Base-by-base conservation (phyloP, 371 early-diverging fungal species). In the Mucor lusitanicus region DNA sequence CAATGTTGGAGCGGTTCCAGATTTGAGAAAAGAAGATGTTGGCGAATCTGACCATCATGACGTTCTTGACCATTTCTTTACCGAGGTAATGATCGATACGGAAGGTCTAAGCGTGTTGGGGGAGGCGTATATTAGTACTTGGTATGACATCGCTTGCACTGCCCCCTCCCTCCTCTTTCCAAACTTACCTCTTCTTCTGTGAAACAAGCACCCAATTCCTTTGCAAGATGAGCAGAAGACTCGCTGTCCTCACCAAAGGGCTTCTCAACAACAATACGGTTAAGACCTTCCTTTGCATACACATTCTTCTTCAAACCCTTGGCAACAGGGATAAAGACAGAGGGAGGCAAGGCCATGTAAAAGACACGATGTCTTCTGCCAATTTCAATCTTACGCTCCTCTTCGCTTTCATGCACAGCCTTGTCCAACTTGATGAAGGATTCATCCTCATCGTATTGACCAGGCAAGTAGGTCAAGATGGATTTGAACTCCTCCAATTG, bases 71-170 rank as follows among this genome's bases (percentile, higher is more conserved):
- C 98, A 98, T 98, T 71, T 98, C 99, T 76, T 98, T 98, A 71
- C 99, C 99, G 59, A 98, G 91, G 70, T 98, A 98, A 76, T 98
- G 99, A 78, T 98, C 98, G 67, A 98, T 99, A 71, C 99, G 94
- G 84, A 94, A 98, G 53, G 95, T 92, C 92, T 94, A 75, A 39
- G 8, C 8, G 1, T 8, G 37, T 12, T 35, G 12, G 9, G 12
- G 3, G 37, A 12, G 37, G 37, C 12, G 37, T 33, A 33, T 33
- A 33, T 33, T 33, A 33, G 33, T 33, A 33, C n/a, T n/a, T n/a
- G n/a, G n/a, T n/a, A n/a, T n/a, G n/a, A n/a, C 30, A 30, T 6
- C 6, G 3, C 6, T 30, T 30, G 30, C 30, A 30, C 30, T 30
- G 6, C 30, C 30, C 30, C n/a, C n/a, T n/a, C n/a, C n/a, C n/a